A percentile compares a stretch with the other conserved stretches of the same genome.
These are phyloP conservation scores for Tetradesmus obliquus DNA, from an alignment of 139 green algal species.

Conservation along the genomic window DNA sequence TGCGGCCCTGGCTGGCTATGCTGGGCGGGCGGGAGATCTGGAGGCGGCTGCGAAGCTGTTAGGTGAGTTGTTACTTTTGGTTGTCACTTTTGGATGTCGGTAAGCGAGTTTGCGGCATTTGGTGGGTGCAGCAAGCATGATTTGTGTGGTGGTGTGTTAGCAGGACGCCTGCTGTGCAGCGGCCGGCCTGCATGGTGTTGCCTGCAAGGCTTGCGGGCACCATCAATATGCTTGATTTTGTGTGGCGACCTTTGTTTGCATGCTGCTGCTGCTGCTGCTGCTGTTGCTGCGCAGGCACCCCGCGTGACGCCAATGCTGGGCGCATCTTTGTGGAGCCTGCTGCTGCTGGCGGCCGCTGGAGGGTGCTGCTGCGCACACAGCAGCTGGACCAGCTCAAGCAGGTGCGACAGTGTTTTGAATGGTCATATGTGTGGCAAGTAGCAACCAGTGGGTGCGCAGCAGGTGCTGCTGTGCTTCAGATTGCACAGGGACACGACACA, in stretches of 20 bases:
- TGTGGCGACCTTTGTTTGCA: background rate
- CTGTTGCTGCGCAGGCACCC: background rate
- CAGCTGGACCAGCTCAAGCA: conserved; percentile 67
- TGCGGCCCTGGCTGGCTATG: background rate
- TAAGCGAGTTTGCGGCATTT: no score
- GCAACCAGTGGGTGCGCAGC: no score
- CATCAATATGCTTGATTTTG: background rate
- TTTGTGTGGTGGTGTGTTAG: background rate
- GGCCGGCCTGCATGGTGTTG: no score
- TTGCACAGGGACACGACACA: no score
- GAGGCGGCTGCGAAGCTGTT: background rate
- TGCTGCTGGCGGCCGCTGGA: conserved; percentile 55
- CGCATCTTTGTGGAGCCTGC: conserved; percentile 32
- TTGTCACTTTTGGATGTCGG: no score
- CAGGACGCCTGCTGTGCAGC: no score
- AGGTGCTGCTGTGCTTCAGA: no score
- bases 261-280: conserved; percentile 17
- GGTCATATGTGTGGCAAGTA: background rate
- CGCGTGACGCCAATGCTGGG: conserved; percentile 1
- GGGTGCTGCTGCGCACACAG: conserved; percentile 52
- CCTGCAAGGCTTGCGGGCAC: background rate
- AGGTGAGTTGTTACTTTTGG: background rate
- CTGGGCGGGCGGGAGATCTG: background rate
- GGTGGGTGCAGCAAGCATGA: background rate
- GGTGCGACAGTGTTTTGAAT: background rate